Conservation (phyloP, 345 rosid genomes). For the Aegle marmelos region DNA sequence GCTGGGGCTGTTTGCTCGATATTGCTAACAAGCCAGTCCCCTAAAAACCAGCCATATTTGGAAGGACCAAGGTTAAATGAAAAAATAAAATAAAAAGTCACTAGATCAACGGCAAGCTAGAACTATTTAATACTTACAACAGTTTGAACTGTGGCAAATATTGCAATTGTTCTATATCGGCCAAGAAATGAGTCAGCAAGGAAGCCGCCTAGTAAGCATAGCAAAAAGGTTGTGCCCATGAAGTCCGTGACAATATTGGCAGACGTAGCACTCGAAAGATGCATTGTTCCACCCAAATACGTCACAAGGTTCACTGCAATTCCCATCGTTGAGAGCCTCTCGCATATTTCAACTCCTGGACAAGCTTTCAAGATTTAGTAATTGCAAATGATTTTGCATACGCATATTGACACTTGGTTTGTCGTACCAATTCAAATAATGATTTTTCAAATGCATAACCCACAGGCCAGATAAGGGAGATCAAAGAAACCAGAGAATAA, state of each 20-base stretch:
- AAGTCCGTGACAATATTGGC: conserved; percentile 68
- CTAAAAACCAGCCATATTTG: conserved; percentile 24
- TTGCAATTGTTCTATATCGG: conserved; percentile 65
- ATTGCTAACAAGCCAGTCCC: conserved; percentile 69
- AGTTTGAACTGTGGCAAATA: conserved; percentile 58
- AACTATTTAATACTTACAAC: conserved; percentile 37
- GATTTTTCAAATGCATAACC: too few relatives aligned
- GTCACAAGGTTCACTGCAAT: conserved; percentile 79
- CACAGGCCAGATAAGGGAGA: too few relatives aligned
- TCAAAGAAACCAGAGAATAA: too few relatives aligned
- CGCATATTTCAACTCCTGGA: conserved; percentile 59
- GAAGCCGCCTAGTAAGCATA: conserved; percentile 71
- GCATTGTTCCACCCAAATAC: conserved; percentile 61
- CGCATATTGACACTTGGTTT: background rate
- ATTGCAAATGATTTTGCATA: background rate
- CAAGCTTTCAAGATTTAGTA: background rate
- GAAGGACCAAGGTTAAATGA: background rate
- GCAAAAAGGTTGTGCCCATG: conserved; percentile 64
- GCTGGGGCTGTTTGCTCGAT: conserved; percentile 52
- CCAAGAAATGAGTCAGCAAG: conserved; percentile 72
- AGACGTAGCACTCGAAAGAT: conserved; percentile 58
- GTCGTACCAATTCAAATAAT: too few relatives aligned
- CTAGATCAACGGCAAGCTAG: background rate
- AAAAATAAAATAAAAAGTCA: background rate
- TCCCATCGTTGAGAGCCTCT: conserved; percentile 73